Conservation (phyloP, 345 rosid genomes). For the Populus simonii region DNA sequence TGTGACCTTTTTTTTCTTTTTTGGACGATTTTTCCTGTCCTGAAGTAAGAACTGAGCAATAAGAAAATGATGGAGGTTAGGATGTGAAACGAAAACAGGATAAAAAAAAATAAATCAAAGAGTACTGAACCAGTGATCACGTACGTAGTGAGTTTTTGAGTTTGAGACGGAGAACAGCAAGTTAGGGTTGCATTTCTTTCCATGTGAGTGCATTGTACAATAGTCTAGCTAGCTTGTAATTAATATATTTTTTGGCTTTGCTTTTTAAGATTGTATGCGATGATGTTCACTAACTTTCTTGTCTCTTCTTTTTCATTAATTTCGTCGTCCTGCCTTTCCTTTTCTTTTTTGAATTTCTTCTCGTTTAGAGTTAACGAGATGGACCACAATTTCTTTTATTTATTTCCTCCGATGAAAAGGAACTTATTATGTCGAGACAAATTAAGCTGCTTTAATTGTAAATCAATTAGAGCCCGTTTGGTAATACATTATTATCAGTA, state of each 20-base stretch:
- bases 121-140: neutral
- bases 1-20: neutral
- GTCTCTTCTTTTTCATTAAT: neutral
- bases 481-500: no score
- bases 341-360: neutral
- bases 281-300: neutral
- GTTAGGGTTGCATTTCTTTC: neutral
- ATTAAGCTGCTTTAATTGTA: no score
- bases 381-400: neutral
- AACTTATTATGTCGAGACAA: neutral
- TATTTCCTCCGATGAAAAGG: neutral
- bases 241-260: slow-evolving; percentile 3
- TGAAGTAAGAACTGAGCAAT: neutral
- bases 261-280: neutral
- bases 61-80: neutral
- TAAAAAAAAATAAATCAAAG: neutral
- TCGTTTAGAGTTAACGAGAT: neutral
- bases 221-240: neutral
- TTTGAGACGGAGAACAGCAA: neutral
- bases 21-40: neutral
- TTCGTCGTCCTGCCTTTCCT: neutral
- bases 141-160: neutral
- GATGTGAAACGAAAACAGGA: neutral
- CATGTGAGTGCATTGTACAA: neutral
- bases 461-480: no score